phyloP scores from a whole-genome alignment of 352 stramenopile species.

The Pythium coloratum region DNA sequence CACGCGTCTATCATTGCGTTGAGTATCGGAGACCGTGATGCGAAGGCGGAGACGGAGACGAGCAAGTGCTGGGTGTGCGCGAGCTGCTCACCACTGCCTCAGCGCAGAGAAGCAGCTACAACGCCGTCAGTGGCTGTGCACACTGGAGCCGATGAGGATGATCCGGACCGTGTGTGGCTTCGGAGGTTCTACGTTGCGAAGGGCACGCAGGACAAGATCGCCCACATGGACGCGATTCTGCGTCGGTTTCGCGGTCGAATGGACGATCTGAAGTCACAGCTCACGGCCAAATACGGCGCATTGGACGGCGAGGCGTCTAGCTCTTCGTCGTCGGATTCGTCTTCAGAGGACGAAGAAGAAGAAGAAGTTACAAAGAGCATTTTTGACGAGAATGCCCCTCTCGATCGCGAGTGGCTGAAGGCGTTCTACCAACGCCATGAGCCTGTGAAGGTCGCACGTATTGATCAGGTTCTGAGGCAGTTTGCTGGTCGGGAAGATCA shows the following conservation, averaged over 20 bases:
- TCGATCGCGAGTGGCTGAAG: conserved; percentile 53
- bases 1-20: conserved; percentile 19
- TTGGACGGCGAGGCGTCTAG: neutral
- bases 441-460: conserved; percentile 44
- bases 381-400: conserved; percentile 24
- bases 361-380: conserved; percentile 12
- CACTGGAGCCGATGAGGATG: conserved; percentile 33
- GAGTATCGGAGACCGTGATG: neutral
- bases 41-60: neutral
- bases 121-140: neutral
- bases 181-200: conserved; percentile 50
- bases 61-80: conserved; percentile 15
- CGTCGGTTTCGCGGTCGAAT: conserved; percentile 54
- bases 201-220: conserved; percentile 38
- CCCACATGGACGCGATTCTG: conserved; percentile 60
- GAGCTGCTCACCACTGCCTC: conserved; percentile 16
- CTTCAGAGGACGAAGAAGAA: conserved; percentile 26
- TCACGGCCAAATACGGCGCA: conserved; percentile 50
- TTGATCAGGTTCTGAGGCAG: conserved; percentile 55
- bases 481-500: conserved; percentile 65
- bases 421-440: conserved; percentile 59
- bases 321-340: conserved; percentile 25
- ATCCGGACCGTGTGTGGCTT: conserved; percentile 43
- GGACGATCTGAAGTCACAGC: conserved; percentile 54
- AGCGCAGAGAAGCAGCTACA: neutral